A percentile compares a stretch with the other conserved stretches of the same genome.
These are phyloP conservation scores for Ophiostoma ips DNA, from an alignment of 2,329 filamentous ascomycete species.

Conservation along the genomic window DNA sequence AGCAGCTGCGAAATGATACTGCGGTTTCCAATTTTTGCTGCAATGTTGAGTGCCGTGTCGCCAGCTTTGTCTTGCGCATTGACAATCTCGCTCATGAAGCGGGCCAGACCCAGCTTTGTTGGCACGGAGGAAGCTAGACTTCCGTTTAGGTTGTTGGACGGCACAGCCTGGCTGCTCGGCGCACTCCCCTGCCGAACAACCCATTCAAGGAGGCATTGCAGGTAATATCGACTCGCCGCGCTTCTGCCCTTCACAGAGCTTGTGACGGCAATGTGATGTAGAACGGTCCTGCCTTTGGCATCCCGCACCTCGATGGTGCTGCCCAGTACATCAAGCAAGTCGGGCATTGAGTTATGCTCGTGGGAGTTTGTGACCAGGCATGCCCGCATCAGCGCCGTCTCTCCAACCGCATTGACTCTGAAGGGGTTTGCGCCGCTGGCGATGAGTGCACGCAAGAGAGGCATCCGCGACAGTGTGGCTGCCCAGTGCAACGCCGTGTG, in stretches of 20 bases:
- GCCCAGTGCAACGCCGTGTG: slow-evolving; percentile 96
- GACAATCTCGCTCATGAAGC: slow-evolving; percentile 95
- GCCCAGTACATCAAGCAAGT: slow-evolving; percentile 76
- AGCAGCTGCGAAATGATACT: slow-evolving; percentile 95
- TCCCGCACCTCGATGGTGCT: slow-evolving; percentile 85
- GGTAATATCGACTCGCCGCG: slow-evolving; percentile 84
- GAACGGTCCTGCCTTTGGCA: slow-evolving; percentile 74
- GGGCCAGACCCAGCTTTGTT: slow-evolving; percentile 70
- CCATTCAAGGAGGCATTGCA: slow-evolving; percentile 88
- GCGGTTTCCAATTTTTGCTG: slow-evolving; percentile 79
- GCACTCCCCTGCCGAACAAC: slow-evolving; percentile 65
- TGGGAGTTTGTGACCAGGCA: slow-evolving; percentile 90
- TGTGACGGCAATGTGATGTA: slow-evolving; percentile 93
- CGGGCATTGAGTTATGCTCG: slow-evolving; percentile 79
- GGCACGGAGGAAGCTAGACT: slow-evolving; percentile 17
- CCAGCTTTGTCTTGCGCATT: slow-evolving; percentile 89
- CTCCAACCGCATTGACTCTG: slow-evolving; percentile 75
- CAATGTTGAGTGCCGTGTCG: slow-evolving; percentile 89
- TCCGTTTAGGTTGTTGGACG: slow-evolving; percentile 11
- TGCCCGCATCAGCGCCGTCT: slow-evolving; percentile 85
- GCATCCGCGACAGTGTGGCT: slow-evolving; percentile 75
- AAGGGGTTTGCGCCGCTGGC: slow-evolving; percentile 74
- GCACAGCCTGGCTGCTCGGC: slow-evolving; percentile 26
- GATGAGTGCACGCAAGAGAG: slow-evolving; percentile 68
- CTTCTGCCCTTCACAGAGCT: slow-evolving; percentile 90